Evolutionary conservation across 805 yeast genomes (phyloP), one percentile per base, ranked within the genome.

Genomic region (Ogataea methanolica): DNA sequence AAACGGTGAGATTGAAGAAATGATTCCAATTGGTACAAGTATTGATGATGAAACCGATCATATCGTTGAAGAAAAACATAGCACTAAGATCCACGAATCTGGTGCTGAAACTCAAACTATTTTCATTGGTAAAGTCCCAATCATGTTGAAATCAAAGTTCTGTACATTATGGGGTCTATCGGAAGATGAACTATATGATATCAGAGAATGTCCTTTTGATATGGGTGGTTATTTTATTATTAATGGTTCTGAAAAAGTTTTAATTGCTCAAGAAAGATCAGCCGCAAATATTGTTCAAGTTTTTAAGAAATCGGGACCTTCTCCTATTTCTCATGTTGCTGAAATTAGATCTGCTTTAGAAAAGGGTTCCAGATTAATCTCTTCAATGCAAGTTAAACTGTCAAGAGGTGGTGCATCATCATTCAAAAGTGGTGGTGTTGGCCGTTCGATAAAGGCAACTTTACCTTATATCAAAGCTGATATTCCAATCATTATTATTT

Each of bases 171-270:
- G 89, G 62, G 96, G 88, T 51, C 78, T 94, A 57, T 82, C 88
- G 8, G 98, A 94, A 59, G 89, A 88, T 57, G 99, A 94, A 69
- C 80, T 91, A 61, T 94, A 91, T 70, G 96, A 90, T 60, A 79
- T 94, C 64, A 91, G 94, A 69, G 99, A 94, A 71, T 94, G 99
- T 72, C 99, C 99, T 33, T 94, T 88, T 70, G 99, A 94, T 76
- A 96, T 94, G 95, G 99, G 99, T 69, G 99, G 99, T 53, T 94
- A 94, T 70, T 94, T 94, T 66, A 91, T 94, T 58, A 94, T 94
- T 64, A 94, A 94, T 72, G 99, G 99, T 60, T 89, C 97, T 19
- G 99, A 94, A 68, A 94, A 94, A 68, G 99, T 94, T 47, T 75
- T 94, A 62, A 94, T 94, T 73, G 99, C 99, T 33, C 99, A 94